Evolutionary conservation across 1,139 yeast genomes (phyloP).

Genomic region (Saccharomyces hybrid): DNA sequence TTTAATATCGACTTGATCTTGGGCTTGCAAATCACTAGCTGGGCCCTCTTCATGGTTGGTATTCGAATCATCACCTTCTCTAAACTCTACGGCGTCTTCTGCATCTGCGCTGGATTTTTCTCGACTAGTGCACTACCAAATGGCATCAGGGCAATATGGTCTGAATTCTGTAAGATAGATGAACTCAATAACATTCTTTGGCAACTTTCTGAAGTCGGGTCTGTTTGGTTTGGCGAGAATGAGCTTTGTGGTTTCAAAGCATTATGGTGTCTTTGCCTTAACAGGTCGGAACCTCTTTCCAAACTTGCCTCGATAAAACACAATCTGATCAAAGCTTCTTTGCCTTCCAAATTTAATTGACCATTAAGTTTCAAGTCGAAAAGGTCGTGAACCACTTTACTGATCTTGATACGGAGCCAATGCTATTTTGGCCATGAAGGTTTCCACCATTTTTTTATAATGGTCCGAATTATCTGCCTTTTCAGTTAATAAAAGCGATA

Average conservation of each 20-base stretch:
- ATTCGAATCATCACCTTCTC: conserved; percentile 13
- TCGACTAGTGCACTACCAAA: conserved; percentile 29
- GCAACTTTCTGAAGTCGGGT: not conserved
- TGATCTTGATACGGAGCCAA: conserved; percentile 43
- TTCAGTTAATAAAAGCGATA: conserved; percentile 29
- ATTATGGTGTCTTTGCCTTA: conserved; percentile 33
- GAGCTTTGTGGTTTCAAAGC: not conserved
- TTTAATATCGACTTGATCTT: conserved; percentile 2
- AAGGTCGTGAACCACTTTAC: conserved; percentile 49
- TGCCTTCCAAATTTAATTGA: conserved; percentile 56
- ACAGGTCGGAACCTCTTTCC: conserved; percentile 53
- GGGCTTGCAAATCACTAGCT: not conserved
- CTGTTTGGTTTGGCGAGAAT: not conserved
- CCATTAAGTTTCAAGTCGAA: conserved; percentile 48
- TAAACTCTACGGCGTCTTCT: conserved; percentile 25
- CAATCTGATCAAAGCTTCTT: conserved; percentile 61
- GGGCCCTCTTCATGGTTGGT: conserved; percentile 16
- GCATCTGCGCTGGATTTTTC: conserved; percentile 21
- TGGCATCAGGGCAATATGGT: conserved; percentile 33
- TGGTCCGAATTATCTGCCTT: conserved; percentile 22
- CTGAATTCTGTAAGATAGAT: conserved; percentile 23
- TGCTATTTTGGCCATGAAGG: conserved; percentile 41
- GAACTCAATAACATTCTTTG: conserved; percentile 17
- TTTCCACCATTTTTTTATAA: conserved; percentile 27
- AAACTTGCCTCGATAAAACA: conserved; percentile 63